Conservation (phyloP, 148 eudicot genomes). For the Vaccinium darrowii region DNA sequence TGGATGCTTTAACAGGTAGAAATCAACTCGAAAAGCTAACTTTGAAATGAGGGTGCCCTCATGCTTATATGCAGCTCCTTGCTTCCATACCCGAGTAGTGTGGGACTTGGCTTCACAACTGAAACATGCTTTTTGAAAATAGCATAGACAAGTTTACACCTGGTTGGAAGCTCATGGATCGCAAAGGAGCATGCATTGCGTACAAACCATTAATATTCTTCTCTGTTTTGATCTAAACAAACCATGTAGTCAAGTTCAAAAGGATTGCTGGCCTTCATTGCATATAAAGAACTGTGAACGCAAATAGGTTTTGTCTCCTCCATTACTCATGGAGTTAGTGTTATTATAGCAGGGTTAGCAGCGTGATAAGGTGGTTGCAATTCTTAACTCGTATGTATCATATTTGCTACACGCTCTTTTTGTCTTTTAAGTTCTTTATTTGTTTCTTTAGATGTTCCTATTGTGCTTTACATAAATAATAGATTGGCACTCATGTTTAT, state of each 20-base stretch:
- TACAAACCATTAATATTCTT: not conserved
- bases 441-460: not conserved
- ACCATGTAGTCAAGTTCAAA: not conserved
- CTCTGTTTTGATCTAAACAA: not conserved
- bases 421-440: not conserved
- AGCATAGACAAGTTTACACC: not conserved
- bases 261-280: not conserved
- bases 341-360: not conserved
- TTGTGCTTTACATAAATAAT: not conserved
- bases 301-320: not conserved
- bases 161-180: not conserved
- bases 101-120: not conserved
- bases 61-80: not conserved
- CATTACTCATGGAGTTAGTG: constrained; percentile 1
- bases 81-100: not conserved
- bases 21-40: not conserved
- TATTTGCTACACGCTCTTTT: not conserved
- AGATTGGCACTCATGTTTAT: not conserved
- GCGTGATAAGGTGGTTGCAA: constrained; percentile 11
- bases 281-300: not conserved
- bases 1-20: not conserved
- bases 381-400: not conserved
- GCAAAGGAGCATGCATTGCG: not conserved
- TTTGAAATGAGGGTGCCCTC: not conserved
- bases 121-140: not conserved